Conservation (phyloP, 805 yeast genomes). For the Metschnikowia orientalis region DNA sequence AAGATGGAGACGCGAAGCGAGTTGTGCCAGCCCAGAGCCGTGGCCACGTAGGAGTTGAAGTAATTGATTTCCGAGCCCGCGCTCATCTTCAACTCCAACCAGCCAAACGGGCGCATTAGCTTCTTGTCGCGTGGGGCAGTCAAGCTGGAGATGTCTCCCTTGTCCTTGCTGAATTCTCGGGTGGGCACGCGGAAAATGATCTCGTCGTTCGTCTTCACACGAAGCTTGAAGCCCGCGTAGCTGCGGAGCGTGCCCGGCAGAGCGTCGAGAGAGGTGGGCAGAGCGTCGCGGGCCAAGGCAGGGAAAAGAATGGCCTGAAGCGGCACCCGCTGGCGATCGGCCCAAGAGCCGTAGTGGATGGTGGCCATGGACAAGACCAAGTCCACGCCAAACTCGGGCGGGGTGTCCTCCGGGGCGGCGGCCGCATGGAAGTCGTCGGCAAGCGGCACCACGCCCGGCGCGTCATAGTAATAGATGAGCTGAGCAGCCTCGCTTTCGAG, state of each 20-base stretch:
- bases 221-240: slow-evolving; percentile 52
- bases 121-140: slow-evolving; percentile 10
- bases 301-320: slow-evolving; percentile 71
- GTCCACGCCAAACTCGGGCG: slow-evolving; percentile 51
- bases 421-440: slow-evolving; percentile 1
- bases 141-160: slow-evolving; percentile 17
- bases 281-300: slow-evolving; percentile 51
- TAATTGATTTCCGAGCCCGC: slow-evolving; percentile 47
- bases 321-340: slow-evolving; percentile 74
- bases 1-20: slow-evolving; percentile 42
- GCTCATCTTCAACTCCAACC: slow-evolving; percentile 73
- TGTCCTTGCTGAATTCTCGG: slow-evolving; percentile 78
- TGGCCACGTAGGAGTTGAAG: slow-evolving; percentile 50
- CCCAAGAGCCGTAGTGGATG: slow-evolving; percentile 91
- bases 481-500: slow-evolving; percentile 55
- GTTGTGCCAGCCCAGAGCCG: slow-evolving; percentile 54
- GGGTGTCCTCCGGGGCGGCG: slow-evolving; percentile 1
- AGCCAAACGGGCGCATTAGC: slow-evolving; percentile 63
- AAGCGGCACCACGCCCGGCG: slow-evolving; percentile 52
- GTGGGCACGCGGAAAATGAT: slow-evolving; percentile 72
- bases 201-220: slow-evolving; percentile 60
- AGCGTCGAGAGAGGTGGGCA: slow-evolving; percentile 19
- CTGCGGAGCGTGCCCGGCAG: slow-evolving; percentile 50
- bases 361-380: slow-evolving; percentile 57
- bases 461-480: slow-evolving; percentile 64